phyloP scores from a whole-genome alignment of 495 filamentous ascomycete species.

The Penicillium mononematosum region DNA sequence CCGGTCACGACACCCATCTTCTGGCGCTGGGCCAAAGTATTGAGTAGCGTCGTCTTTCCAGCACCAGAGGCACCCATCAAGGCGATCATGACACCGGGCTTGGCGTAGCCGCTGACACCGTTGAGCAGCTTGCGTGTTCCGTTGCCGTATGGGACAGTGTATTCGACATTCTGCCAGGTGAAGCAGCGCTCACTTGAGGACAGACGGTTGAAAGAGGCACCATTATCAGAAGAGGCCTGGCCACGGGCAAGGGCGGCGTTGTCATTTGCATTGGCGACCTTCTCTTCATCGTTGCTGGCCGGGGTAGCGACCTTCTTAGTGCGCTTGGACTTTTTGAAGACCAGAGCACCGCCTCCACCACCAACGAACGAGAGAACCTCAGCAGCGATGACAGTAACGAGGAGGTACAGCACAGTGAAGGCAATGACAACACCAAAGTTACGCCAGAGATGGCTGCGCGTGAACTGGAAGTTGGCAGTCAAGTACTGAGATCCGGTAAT shows the following conservation, averaged over 20 bases:
- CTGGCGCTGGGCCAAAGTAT: constrained; percentile 74
- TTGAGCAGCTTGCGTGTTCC: constrained; percentile 70
- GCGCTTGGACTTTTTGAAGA: constrained; percentile 67
- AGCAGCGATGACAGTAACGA: constrained; percentile 61
- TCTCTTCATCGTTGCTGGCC: constrained; percentile 48
- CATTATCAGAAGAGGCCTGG: constrained; percentile 39
- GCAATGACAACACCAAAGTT: constrained; percentile 77
- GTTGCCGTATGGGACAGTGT: constrained; percentile 69
- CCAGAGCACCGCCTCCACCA: constrained; percentile 56
- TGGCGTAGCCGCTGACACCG: constrained; percentile 70
- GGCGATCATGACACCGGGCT: constrained; percentile 77
- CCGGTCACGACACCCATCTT: constrained; percentile 68
- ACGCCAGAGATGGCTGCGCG: constrained; percentile 67
- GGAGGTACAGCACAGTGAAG: constrained; percentile 65
- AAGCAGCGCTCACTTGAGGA: constrained; percentile 66
- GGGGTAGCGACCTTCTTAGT: constrained; percentile 52
- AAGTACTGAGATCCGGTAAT: constrained; percentile 64
- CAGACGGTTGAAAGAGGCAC: constrained; percentile 52
- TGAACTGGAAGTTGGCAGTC: constrained; percentile 55
- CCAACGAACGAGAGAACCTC: constrained; percentile 54
- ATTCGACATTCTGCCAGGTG: constrained; percentile 73
- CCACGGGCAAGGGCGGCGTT: constrained; percentile 46
- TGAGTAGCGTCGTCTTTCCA: constrained; percentile 75
- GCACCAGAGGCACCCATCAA: constrained; percentile 84
- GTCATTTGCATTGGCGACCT: constrained; percentile 30